Percentiles rank a stretch among this genome's conserved stretches.
These are phyloP conservation scores for Blastobotrys americana DNA, from an alignment of 805 yeast genomes.

Conservation along the genomic window DNA sequence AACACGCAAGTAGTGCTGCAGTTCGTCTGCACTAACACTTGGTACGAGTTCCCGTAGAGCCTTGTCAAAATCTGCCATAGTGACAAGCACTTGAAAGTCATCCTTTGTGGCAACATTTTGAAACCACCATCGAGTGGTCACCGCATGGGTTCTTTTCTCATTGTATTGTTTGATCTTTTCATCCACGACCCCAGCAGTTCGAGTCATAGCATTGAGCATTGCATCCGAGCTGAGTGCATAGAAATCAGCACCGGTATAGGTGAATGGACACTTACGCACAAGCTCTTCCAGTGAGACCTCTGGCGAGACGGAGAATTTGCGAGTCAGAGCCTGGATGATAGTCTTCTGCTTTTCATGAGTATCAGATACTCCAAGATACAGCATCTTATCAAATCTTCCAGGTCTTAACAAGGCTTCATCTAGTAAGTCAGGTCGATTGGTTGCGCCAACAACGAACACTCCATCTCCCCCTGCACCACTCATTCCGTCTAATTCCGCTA, in stretches of 20 bases:
- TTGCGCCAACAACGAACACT: conserved; percentile 98
- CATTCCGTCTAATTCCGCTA: conserved; percentile 97
- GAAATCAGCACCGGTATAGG: conserved; percentile 97
- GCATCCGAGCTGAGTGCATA: conserved; percentile 95
- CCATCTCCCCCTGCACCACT: conserved; percentile 75
- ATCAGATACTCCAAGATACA: conserved; percentile 88
- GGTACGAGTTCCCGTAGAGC: conserved; percentile 70
- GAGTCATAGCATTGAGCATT: conserved; percentile 91
- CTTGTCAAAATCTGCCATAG: conserved; percentile 65
- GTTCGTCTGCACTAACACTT: conserved; percentile 80
- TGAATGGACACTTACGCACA: conserved; percentile 71
- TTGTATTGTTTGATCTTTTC: conserved; percentile 50
- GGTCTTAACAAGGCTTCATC: conserved; percentile 93
- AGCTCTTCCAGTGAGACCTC: conserved; percentile 52
- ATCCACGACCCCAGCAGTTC: conserved; percentile 76
- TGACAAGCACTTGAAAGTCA: conserved; percentile 65
- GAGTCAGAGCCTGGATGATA: conserved; percentile 78
- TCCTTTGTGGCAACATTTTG: conserved; percentile 63
- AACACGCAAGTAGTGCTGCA: conserved; percentile 73
- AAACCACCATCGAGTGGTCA: conserved; percentile 83
- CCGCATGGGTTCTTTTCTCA: conserved; percentile 23
- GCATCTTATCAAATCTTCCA: conserved; percentile 91
- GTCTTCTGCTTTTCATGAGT: conserved; percentile 82
- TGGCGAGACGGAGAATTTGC: conserved; percentile 55
- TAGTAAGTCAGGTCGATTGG: conserved; percentile 89